phyloP scores from a whole-genome alignment of 2,329 filamentous ascomycete species.

The Aspergillus sp. region DNA sequence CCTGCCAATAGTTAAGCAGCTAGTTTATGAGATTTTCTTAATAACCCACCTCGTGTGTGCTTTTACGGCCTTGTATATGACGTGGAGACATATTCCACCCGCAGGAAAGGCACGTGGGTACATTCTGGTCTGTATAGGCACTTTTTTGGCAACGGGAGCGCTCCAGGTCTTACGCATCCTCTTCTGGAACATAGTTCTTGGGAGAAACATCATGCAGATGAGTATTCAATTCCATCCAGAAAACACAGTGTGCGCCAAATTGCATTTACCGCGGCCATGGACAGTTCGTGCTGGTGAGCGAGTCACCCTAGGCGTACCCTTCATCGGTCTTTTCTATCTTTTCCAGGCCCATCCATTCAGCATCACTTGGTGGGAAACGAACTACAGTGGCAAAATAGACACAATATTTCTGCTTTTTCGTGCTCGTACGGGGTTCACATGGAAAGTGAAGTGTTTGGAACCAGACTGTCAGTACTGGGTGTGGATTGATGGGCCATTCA shows the following conservation, averaged over 20 bases:
- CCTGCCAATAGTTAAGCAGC: slow-evolving; percentile 10
- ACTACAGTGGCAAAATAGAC: slow-evolving; percentile 5
- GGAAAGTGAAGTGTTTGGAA: too few relatives aligned
- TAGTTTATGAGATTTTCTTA: slow-evolving; percentile 13
- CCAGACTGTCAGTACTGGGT: too few relatives aligned
- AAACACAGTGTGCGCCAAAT: slow-evolving; percentile 5
- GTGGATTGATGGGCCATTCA: too few relatives aligned
- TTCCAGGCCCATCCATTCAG: slow-evolving; percentile 22
- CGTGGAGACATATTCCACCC: slow-evolving; percentile 7
- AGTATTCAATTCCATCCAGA: neutral
- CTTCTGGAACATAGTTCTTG: slow-evolving; percentile 8
- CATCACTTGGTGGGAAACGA: slow-evolving; percentile 17
- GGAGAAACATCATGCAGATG: slow-evolving; percentile 1
- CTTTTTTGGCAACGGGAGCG: neutral
- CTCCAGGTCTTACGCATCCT: slow-evolving; percentile 1
- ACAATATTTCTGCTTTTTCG: too few relatives aligned
- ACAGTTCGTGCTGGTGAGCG: slow-evolving; percentile 13
- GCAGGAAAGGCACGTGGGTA: neutral
- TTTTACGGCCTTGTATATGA: slow-evolving; percentile 6
- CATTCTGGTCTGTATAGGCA: neutral
- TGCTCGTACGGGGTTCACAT: neutral
- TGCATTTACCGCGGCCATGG: slow-evolving; percentile 9
- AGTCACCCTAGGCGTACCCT: slow-evolving; percentile 12
- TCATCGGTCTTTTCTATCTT: slow-evolving; percentile 14
- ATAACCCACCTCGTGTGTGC: slow-evolving; percentile 5